A percentile compares a stretch with the other conserved stretches of the same genome.
phyloP scores from a whole-genome alignment of 768 basidiomycete species.

The Leccinum sublutescens region DNA sequence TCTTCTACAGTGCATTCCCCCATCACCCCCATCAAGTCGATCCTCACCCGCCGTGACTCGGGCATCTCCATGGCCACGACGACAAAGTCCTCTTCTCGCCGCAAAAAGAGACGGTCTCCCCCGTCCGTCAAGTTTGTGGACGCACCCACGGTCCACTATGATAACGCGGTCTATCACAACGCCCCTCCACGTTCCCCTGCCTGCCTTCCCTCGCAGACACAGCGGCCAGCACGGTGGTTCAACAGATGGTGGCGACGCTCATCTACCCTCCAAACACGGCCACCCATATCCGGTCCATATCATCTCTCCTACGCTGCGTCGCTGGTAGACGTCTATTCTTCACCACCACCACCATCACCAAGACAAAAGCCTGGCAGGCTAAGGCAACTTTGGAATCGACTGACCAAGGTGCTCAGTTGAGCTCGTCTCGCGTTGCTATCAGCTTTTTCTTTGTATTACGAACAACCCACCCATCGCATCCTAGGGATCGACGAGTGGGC shows the following conservation, averaged over 20 bases:
- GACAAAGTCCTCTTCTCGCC: constrained; percentile 20
- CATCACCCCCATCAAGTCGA: constrained; percentile 45
- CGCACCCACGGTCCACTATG: constrained; percentile 58
- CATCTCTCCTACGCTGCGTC: constrained; percentile 30
- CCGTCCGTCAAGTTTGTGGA: constrained; percentile 71
- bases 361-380: constrained; percentile 25
- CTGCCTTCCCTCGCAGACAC: constrained; percentile 12
- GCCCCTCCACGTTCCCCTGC: constrained; percentile 14
- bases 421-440: background rate
- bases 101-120: constrained; percentile 33
- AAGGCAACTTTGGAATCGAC: constrained; percentile 27
- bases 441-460: background rate
- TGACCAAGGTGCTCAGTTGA: constrained; percentile 23
- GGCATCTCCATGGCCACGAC: constrained; percentile 44
- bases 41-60: constrained; percentile 51
- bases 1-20: constrained; percentile 30
- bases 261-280: constrained; percentile 21
- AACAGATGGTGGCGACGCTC: constrained; percentile 28
- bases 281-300: constrained; percentile 34
- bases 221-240: constrained; percentile 22
- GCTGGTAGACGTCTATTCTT: constrained; percentile 28
- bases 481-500: background rate
- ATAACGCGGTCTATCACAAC: constrained; percentile 13
- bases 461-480: background rate
- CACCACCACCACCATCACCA: constrained; percentile 6